Conservation (phyloP, 1,284 basidiomycete genomes). For the Takashimella tepidaria region DNA sequence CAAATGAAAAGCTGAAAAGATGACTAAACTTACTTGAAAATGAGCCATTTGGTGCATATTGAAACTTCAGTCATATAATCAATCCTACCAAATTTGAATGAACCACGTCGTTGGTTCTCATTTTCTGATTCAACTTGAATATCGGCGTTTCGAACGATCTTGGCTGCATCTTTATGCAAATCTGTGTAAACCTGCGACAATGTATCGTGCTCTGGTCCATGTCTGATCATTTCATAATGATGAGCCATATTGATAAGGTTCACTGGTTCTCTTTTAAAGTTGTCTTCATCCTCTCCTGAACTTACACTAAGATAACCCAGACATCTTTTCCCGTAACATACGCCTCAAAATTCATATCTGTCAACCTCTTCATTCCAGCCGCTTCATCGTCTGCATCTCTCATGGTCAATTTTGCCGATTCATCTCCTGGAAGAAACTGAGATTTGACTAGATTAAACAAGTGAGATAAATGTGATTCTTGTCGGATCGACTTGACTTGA, state of each 20-base stretch:
- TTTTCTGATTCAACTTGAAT: constrained; percentile 6
- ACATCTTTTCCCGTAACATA: constrained; percentile 18
- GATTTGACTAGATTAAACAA: background rate
- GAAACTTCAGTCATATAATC: constrained; percentile 36
- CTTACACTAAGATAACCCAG: constrained; percentile 35
- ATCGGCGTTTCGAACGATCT: constrained; percentile 5
- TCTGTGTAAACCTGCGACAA: constrained; percentile 16
- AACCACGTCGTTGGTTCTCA: constrained; percentile 2
- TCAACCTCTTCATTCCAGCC: constrained; percentile 54
- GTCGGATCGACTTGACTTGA: too few relatives aligned
- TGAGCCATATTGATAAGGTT: background rate
- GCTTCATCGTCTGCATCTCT: constrained; percentile 64
- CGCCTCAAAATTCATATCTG: constrained; percentile 31
- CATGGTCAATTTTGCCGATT: background rate
- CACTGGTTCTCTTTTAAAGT: too few relatives aligned
- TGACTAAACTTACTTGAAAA: constrained; percentile 28
- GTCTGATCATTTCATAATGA: constrained; percentile 9
- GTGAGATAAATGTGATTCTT: too few relatives aligned
- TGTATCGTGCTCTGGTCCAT: constrained; percentile 21
- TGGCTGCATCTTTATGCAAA: constrained; percentile 27
- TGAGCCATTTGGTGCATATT: constrained; percentile 33
- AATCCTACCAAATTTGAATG: constrained; percentile 32
- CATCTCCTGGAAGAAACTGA: background rate
- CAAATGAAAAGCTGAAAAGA: background rate
- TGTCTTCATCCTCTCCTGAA: too few relatives aligned